Conservation (phyloP, 2,329 filamentous ascomycete species). For the Reticulascus tulasneorum region DNA sequence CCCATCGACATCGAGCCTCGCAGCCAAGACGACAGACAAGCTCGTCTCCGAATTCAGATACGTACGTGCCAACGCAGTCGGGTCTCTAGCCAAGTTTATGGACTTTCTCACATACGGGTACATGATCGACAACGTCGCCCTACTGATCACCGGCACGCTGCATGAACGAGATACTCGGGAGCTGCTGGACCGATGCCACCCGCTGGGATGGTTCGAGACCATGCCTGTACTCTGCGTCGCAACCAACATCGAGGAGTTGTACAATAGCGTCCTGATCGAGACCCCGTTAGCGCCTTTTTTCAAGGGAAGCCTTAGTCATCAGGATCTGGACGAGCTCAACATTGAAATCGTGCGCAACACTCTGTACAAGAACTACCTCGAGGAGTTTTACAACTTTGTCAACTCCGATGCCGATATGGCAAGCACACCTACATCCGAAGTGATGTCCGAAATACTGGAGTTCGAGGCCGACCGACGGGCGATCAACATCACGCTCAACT, state of each 20-base stretch:
- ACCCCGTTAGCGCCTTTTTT: conserved; percentile 95
- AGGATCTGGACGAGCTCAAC: conserved; percentile 96
- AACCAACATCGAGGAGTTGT: conserved; percentile 97
- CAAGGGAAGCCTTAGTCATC: conserved; percentile 92
- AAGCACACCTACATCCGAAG: conserved; percentile 83
- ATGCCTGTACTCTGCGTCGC: conserved; percentile 97
- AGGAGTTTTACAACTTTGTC: conserved; percentile 95
- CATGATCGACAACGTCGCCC: conserved; percentile 99
- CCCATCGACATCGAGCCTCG: conserved; percentile 91
- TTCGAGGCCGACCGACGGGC: conserved; percentile 95
- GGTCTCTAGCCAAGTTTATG: conserved; percentile 90
- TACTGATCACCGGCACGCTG: conserved; percentile 94
- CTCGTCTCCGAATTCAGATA: conserved; percentile 97
- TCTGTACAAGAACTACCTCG: conserved; percentile 98
- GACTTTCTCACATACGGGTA: conserved; percentile 98
- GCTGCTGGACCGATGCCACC: conserved; percentile 91
- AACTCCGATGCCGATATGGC: conserved; percentile 82
- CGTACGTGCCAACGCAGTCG: conserved; percentile 87
- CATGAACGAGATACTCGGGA: conserved; percentile 97
- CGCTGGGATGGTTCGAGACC: conserved; percentile 97
- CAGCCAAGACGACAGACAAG: conserved; percentile 95
- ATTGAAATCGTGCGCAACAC: conserved; percentile 99
- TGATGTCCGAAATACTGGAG: conserved; percentile 93
- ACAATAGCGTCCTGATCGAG: conserved; percentile 96
- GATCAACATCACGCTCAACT: conserved; percentile 99